Base-by-base conservation (phyloP, 1,139 yeast species). In the Geotrichum phurueaensis region DNA sequence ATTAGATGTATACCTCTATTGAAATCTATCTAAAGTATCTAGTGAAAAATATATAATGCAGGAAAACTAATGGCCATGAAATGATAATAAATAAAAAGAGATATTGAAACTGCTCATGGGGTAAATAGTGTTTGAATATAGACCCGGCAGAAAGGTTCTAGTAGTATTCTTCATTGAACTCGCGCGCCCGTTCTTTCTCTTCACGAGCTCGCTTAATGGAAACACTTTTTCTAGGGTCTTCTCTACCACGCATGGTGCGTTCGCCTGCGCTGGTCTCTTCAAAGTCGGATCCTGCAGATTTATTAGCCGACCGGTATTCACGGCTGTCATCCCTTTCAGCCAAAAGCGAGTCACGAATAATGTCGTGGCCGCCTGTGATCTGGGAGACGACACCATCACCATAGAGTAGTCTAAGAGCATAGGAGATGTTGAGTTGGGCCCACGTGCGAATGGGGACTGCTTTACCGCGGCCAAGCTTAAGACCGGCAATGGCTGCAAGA, bases 321-420 rank as follows among this genome's bases (percentile, higher is more conserved):
- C 45, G 45, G 45, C n/a, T 15, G 20, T 39, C 45, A 13, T 39
- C 22, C 45, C 15, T n/a, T 15, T 15, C 6, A 15, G n/a, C 45
- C 45, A 39, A 15, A n/a, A 39, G 45, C 45, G 45, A 39, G 18
- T 39, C 45, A n/a, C 45, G 45, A 15, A 39, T 39, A 12, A 39
- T 39, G 20, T 39, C 20, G 20, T 39, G 45, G 45, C 45, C 45
- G 45, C 45, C 45, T n/a, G 18, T 15, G 18, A 39, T 39, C 45
- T 87, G 91, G 62, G 78, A 78, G 66, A 84, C 87, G 18, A 86
- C 79, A 0, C 89, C 89, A 51, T 83, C 81, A 51, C 88, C 85
- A 68, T 84, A 86, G 18, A 85, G 79, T 87, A 90, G 87, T 67
- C 83, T 83, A 68, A 87, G 77, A 65, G 82, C 84, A 61, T 85